Percentiles rank a stretch among this genome's conserved stretches.
Evolutionary conservation across 805 yeast species (phyloP).

Genomic region (Hermanozyma aechmeae): DNA sequence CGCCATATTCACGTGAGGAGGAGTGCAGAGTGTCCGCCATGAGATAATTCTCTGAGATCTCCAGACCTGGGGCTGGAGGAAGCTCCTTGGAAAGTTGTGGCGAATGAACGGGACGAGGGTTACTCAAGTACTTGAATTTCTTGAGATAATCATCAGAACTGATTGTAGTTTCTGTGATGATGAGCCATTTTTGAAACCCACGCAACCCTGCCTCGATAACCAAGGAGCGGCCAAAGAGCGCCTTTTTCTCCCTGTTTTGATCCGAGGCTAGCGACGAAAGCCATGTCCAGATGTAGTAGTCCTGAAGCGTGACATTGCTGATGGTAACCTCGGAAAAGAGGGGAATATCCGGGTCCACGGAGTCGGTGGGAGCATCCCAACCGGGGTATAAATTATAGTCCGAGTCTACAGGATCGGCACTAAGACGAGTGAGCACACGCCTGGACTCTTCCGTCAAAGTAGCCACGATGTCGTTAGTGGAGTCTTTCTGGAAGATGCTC

Average conservation of each 20-base stretch:
- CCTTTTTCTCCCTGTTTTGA: slow-evolving; percentile 54
- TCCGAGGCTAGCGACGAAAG: slow-evolving; percentile 67
- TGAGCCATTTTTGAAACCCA: slow-evolving; percentile 73
- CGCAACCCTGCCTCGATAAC: slow-evolving; percentile 75
- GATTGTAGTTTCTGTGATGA: slow-evolving; percentile 59
- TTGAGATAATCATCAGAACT: slow-evolving; percentile 23
- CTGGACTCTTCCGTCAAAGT: slow-evolving; percentile 69
- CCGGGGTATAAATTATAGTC: slow-evolving; percentile 33
- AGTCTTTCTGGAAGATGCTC: slow-evolving; percentile 55
- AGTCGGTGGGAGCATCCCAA: slow-evolving; percentile 12
- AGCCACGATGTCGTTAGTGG: slow-evolving; percentile 42
- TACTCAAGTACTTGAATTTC: slow-evolving; percentile 12
- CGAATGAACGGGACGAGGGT: slow-evolving; percentile 1
- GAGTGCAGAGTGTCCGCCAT: slow-evolving; percentile 11
- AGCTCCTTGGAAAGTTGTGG: slow-evolving; percentile 2
- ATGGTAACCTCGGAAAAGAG: slow-evolving; percentile 31
- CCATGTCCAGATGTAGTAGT: slow-evolving; percentile 91
- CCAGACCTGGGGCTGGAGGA: slow-evolving; percentile 1
- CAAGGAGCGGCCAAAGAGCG: slow-evolving; percentile 70
- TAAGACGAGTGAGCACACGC: slow-evolving; percentile 38
- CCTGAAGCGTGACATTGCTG: slow-evolving; percentile 65
- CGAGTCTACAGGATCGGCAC: slow-evolving; percentile 26
- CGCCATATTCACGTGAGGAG: slow-evolving; percentile 2
- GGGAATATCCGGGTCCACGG: slow-evolving; percentile 19
- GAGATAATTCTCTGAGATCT: slow-evolving; percentile 9